These are phyloP conservation scores for Podospora bellae-mahoneyi DNA, from an alignment of 495 filamentous ascomycete species.

Conservation along the genomic window DNA sequence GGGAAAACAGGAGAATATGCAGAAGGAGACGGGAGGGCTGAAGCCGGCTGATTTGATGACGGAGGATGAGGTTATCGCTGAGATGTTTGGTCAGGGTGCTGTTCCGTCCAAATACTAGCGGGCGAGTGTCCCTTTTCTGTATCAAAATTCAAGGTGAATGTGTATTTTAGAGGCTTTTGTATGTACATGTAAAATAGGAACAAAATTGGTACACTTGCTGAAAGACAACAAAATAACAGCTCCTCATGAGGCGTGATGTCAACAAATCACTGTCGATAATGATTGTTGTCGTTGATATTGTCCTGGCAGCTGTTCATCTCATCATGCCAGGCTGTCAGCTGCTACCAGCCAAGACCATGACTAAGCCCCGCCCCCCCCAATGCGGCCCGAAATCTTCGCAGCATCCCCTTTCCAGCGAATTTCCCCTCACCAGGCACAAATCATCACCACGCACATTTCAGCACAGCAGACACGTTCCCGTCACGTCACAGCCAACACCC, in stretches of 20 bases:
- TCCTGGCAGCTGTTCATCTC: background rate
- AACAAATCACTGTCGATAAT: background rate
- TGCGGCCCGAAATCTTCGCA: slow-evolving; percentile 29
- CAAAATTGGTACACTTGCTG: background rate
- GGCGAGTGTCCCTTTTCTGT: background rate
- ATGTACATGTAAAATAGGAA: background rate
- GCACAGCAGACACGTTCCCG: slow-evolving; percentile 31
- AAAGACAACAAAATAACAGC: too few species aligned
- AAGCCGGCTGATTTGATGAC: slow-evolving; percentile 13
- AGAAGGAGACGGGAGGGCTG: background rate
- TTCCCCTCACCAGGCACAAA: slow-evolving; percentile 30
- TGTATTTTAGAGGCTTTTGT: background rate
- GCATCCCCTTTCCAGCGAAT: slow-evolving; percentile 16
- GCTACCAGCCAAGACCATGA: too few species aligned
- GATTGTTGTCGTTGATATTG: background rate
- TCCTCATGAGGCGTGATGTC: too few species aligned
- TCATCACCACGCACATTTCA: slow-evolving; percentile 44
- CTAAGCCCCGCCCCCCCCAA: background rate
- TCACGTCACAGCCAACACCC: slow-evolving; percentile 23
- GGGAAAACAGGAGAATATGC: background rate
- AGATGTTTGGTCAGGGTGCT: background rate
- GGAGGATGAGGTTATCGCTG: slow-evolving; percentile 1
- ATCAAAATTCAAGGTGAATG: background rate
- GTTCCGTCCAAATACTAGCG: background rate
- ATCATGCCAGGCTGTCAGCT: background rate